A percentile compares a stretch with the other conserved stretches of the same genome.
Conservation (phyloP, 257 asterid species). For the Rubia yunnanensis region DNA sequence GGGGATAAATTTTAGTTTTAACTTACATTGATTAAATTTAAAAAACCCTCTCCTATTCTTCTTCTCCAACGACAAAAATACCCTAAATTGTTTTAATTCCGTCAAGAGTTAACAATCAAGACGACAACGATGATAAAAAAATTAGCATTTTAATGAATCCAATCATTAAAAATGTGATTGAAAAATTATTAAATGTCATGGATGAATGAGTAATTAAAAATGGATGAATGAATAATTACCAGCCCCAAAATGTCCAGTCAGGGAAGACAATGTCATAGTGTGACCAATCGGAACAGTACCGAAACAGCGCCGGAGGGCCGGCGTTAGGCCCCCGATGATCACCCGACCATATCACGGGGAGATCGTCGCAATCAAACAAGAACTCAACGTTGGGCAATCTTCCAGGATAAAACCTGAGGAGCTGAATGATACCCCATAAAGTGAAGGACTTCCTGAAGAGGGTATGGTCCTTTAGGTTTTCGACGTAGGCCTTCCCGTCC, state of each 20-base stretch:
- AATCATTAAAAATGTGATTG: not conserved
- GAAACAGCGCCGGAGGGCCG: slow-evolving; percentile 51
- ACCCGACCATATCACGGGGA: slow-evolving; percentile 16
- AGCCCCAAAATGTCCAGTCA: slow-evolving; percentile 95
- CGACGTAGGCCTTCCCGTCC: slow-evolving; percentile 21
- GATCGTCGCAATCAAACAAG: slow-evolving; percentile 27
- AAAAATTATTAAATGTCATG: no score
- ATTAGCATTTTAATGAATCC: no score
- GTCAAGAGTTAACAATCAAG: no score
- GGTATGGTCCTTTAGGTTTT: not conserved
- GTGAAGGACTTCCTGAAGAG: slow-evolving; percentile 19
- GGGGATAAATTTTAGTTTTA: no score
- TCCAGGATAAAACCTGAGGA: slow-evolving; percentile 24
- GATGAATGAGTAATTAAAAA: slow-evolving; percentile 15
- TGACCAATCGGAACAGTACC: slow-evolving; percentile 66
- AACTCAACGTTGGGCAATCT: slow-evolving; percentile 23
- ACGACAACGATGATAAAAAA: no score
- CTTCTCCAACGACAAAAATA: no score
- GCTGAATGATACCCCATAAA: slow-evolving; percentile 27
- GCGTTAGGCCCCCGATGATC: slow-evolving; percentile 29
- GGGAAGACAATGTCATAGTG: slow-evolving; percentile 93
- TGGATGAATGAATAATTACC: slow-evolving; percentile 32
- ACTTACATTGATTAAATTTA: no score
- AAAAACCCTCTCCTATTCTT: no score
- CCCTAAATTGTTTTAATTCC: no score